Percentiles rank a stretch among this genome's conserved stretches.
Evolutionary conservation across 2,329 filamentous ascomycete genomes (phyloP).

Genomic region (Phyllosticta citribraziliensis): DNA sequence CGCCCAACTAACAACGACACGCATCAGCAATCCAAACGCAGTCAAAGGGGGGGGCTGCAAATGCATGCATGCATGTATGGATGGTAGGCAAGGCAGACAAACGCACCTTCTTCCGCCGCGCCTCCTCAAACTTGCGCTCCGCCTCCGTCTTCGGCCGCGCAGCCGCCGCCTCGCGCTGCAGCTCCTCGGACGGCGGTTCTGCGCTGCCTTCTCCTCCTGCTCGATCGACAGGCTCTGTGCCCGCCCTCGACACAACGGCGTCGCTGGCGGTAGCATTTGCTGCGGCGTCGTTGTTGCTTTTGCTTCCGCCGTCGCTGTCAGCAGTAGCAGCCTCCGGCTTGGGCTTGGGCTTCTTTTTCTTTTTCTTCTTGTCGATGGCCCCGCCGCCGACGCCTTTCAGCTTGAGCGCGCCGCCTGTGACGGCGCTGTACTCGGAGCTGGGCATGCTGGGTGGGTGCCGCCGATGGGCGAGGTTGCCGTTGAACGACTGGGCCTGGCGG

Average conservation of each 20-base stretch:
- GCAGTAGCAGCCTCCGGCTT: not conserved
- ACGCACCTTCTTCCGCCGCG: conserved; percentile 67
- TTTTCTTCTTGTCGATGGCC: conserved; percentile 58
- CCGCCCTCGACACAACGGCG: not conserved
- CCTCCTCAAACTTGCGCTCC: conserved; percentile 72
- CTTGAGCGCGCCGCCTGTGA: conserved; percentile 66
- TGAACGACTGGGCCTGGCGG: too few relatives aligned
- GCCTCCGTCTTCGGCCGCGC: conserved; percentile 64
- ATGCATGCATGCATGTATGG: too few relatives aligned
- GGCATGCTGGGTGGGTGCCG: not conserved
- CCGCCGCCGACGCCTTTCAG: conserved; percentile 63
- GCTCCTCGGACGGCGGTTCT: conserved; percentile 16
- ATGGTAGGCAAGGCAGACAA: not conserved
- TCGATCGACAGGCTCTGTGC: not conserved
- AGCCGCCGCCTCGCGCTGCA: conserved; percentile 13
- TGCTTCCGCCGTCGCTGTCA: conserved; percentile 20
- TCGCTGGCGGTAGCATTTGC: conserved; percentile 20
- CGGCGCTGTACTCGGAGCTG: conserved; percentile 16
- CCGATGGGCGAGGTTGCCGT: not conserved
- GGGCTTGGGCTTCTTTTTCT: conserved; percentile 35
- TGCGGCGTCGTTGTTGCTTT: conserved; percentile 16
- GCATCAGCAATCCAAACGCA: not conserved
- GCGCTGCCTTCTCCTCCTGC: conserved; percentile 13
- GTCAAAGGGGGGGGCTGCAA: too few relatives aligned
- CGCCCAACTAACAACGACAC: conserved; percentile 55